Base-by-base conservation (phyloP, 495 filamentous ascomycete genomes). In the Aspergillus diversus region DNA sequence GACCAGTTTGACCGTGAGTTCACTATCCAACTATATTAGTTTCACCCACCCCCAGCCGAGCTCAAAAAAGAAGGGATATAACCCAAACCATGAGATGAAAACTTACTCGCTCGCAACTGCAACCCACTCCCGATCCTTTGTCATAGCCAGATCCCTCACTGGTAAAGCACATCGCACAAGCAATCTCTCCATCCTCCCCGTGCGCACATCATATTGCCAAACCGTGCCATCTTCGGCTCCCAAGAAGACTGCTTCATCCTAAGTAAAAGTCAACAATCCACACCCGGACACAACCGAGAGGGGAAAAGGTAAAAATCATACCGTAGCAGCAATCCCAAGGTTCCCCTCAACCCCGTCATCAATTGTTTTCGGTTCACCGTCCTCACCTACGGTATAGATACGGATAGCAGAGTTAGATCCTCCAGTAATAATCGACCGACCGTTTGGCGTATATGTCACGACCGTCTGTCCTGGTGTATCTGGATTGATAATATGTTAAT, bases 151-250 rank as follows among this genome's bases (percentile, higher is more conserved):
- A 69, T 97, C 93, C 70, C 95, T 83, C 13, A 97, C 85, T 7
- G 95, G 90, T 8, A 99, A 80, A 13, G 92, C 86, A 63, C 86
- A 91, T 47, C 95, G 90, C 2, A 92, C 84, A 42, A 98, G 84
- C 56, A 95, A 87, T 63, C 87, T 86, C 43, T 93, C 89, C 74
- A 94, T 89, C 55, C 83, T 73, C 60, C 92, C 92, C n/a, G 84
- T 84, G 50, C 84, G 77, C 57, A 96, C 81, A 15, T 90, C 89
- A 77, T 95, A 98, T 65, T 91, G 84, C 77, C 86, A 93, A 64
- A 99, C 92, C 33, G 90, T 93, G 63, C 95, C 96, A 81, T 98
- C 93, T 74, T 99, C 95, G 17, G 91, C 89, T 34, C 93, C 93
- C 61, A 90, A 83, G 39, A 97, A 83, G 77, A 97, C 96, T 70